These are phyloP conservation scores for Coemansia guatemalensis DNA, from an alignment of 192 early-diverging fungal species.

Conservation along the genomic window DNA sequence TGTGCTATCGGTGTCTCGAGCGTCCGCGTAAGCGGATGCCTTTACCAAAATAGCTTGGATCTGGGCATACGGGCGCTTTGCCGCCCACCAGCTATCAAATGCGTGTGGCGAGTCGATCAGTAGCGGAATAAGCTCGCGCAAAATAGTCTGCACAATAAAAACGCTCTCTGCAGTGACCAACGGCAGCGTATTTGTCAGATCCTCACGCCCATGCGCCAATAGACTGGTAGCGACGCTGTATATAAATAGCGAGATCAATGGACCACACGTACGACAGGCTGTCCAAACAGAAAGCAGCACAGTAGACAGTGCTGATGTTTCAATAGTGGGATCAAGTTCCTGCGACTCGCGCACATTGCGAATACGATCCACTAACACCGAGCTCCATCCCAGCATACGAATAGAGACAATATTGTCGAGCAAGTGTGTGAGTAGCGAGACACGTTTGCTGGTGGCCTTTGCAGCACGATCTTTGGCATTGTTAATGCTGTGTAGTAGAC, in stretches of 20 bases:
- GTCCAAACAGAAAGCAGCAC: constrained; percentile 12
- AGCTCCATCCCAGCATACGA: constrained; percentile 34
- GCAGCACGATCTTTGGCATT: not conserved
- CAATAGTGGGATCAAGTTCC: constrained; percentile 7
- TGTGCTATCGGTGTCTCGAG: not conserved
- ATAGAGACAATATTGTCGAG: constrained; percentile 28
- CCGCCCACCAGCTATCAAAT: constrained; percentile 42
- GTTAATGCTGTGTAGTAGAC: not conserved
- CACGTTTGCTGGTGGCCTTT: constrained; percentile 2
- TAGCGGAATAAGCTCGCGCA: constrained; percentile 40
- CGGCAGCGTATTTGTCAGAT: not conserved
- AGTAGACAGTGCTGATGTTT: not conserved
- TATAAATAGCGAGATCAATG: constrained; percentile 27
- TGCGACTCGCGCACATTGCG: constrained; percentile 5
- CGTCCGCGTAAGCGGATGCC: not conserved
- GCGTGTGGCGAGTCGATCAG: constrained; percentile 38
- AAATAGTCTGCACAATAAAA: constrained; percentile 30
- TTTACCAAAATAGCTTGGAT: constrained; percentile 7
- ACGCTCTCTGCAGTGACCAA: constrained; percentile 27
- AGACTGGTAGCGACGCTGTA: constrained; percentile 14
- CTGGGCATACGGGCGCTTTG: constrained; percentile 20
- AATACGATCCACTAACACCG: constrained; percentile 5
- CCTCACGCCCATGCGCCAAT: not conserved
- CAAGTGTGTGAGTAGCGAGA: constrained; percentile 12
- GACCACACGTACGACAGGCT: constrained; percentile 32